Evolutionary conservation across 2,329 filamentous ascomycete species (phyloP).

Genomic region (Fonsecaea pedrosoi): DNA sequence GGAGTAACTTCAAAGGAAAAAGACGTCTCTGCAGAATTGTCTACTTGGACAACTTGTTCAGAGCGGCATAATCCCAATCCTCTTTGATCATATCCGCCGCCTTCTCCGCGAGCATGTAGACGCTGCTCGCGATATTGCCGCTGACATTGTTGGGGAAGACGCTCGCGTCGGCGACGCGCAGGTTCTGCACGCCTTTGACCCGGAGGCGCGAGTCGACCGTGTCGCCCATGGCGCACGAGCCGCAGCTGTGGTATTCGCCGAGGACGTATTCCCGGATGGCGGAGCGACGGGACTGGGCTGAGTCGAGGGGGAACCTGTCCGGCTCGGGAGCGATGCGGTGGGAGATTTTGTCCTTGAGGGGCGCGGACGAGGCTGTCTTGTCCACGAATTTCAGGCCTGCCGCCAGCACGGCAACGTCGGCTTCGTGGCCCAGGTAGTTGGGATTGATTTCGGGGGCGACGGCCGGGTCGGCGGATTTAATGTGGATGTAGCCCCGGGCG

Average conservation of each 20-base stretch:
- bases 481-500: conserved; percentile 57
- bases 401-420: conserved; percentile 53
- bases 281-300: conserved; percentile 21
- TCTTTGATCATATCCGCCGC: conserved; percentile 46
- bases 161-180: conserved; percentile 48
- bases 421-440: conserved; percentile 51
- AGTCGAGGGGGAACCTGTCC: conserved; percentile 24
- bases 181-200: conserved; percentile 43
- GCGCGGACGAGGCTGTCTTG: conserved; percentile 21
- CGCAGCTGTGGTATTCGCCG: conserved; percentile 37
- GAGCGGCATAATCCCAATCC: conserved; percentile 37
- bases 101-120: conserved; percentile 47
- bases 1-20: too few relatives aligned
- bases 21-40: too few relatives aligned
- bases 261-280: conserved; percentile 28
- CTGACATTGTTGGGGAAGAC: conserved; percentile 44
- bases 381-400: conserved; percentile 33
- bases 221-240: conserved; percentile 50
- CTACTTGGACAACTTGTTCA: conserved; percentile 20
- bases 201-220: conserved; percentile 45
- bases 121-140: conserved; percentile 44
- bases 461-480: conserved; percentile 43
- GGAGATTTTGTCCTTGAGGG: conserved; percentile 30
- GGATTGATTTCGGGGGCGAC: conserved; percentile 54
- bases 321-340: conserved; percentile 27